Evolutionary conservation across 176 grass and related monocot genomes (phyloP).

Genomic region (Avena insularis): DNA sequence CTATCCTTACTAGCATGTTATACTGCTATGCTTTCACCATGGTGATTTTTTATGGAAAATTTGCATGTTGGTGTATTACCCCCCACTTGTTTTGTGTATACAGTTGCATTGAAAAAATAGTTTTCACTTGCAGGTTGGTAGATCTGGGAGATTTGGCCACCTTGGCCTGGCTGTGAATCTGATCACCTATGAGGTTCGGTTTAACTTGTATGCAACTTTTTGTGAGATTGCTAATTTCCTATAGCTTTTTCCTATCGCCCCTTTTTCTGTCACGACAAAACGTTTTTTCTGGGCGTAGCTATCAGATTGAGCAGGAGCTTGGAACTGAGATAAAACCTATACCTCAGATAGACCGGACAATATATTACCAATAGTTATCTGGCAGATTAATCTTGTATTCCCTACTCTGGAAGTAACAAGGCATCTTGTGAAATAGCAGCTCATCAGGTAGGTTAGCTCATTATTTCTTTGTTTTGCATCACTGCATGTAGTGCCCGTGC

Average conservation of each 20-base stretch:
- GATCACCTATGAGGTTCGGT: constrained; percentile 93
- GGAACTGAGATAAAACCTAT: constrained; percentile 95
- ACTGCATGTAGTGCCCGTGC: constrained; percentile 17
- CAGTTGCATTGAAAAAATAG: constrained; percentile 2
- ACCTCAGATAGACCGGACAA: constrained; percentile 87
- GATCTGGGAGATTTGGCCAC: constrained; percentile 92
- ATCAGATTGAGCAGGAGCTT: constrained; percentile 94
- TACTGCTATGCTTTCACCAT: neutral
- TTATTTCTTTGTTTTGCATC: neutral
- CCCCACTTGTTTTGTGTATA: neutral
- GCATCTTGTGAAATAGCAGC: constrained; percentile 65
- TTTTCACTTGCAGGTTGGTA: constrained; percentile 73
- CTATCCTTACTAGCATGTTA: constrained; percentile 1
- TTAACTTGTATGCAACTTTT: constrained; percentile 75
- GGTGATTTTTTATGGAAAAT: neutral
- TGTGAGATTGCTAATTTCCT: neutral
- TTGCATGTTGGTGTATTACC: neutral
- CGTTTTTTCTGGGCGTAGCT: constrained; percentile 43
- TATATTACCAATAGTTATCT: constrained; percentile 76
- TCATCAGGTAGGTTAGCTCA: constrained; percentile 62
- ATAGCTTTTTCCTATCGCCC: neutral
- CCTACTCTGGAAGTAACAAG: constrained; percentile 58
- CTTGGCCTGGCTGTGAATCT: constrained; percentile 91
- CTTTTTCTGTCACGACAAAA: constrained; percentile 21
- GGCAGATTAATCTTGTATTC: constrained; percentile 37